Evolutionary conservation across 768 basidiomycete species (phyloP), one percentile per base, ranked within the genome.

Genomic region (Russula emetica): DNA sequence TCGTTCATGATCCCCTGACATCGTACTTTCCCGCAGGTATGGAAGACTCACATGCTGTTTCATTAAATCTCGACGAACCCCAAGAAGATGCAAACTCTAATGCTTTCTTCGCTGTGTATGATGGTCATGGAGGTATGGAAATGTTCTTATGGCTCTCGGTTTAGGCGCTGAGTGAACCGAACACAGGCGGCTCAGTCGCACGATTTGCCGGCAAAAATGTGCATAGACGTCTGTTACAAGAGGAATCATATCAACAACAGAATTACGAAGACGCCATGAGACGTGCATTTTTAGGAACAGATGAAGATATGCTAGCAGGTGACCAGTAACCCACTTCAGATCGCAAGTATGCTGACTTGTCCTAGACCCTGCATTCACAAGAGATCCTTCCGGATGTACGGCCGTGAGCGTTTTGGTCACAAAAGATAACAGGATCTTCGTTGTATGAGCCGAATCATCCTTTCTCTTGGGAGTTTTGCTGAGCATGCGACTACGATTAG

Each of bases 311-410:
- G 44, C 80, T 94, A 60, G 86, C 87, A 51, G 84, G 94, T 94
- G 69, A 70, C 83, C 75, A 47, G 24, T 24, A 38, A 2, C 30
- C 52, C 36, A 54, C 66, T 52, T 28, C 13, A 28, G 26, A 20
- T 54, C 26, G 2, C 16, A 18, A 40, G 18, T 24, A 32, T 24
- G 20, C 56, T 62, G 26, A 61, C 36, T 36, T 16, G 54, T 45
- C 28, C 32, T 38, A 95, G 94, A 93, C 72, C 90, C 94, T 54
- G 83, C 85, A 63, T 94, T 92, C 76, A 83, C 85, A 60, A 84
- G 88, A 68, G 97, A 99, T 75, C 90, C 94, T 2, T 97, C 95
- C 10, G 97, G 97, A 10, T 97, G 94, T 72, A 99, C 97, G 1
- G 95, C 97, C 8, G 92, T 98, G 16, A 87, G 92, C 13, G 90